Conservation (phyloP, 2,329 filamentous ascomycete species). For the Allantophomopsis cytisporea region DNA sequence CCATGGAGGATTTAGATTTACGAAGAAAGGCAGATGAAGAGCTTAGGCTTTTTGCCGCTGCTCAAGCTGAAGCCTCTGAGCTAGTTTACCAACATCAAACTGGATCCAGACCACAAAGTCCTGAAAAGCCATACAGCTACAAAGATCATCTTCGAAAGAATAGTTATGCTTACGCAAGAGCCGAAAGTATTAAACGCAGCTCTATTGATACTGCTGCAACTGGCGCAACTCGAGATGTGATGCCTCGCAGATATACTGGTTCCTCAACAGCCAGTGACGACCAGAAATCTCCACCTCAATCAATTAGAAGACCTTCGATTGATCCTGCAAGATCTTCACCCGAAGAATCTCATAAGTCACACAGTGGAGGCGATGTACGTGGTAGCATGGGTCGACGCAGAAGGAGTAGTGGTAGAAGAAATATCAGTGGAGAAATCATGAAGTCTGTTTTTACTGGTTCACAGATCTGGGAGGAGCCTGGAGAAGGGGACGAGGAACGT, state of each 20-base stretch:
- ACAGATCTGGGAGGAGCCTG: conserved; percentile 76
- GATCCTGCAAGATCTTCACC: no score
- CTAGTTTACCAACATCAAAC: conserved; percentile 67
- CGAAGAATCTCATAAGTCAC: no score
- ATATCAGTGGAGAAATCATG: conserved; percentile 54
- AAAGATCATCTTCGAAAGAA: conserved; percentile 55
- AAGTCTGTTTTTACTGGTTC: conserved; percentile 55
- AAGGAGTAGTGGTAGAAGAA: conserved; percentile 30
- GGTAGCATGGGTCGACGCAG: conserved; percentile 2
- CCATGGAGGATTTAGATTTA: conserved; percentile 61
- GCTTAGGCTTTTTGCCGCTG: conserved; percentile 50
- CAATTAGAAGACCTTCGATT: no score
- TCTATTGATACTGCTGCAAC: conserved; percentile 27
- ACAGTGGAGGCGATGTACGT: no score
- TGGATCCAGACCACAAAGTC: conserved; percentile 35
- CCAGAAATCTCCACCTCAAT: no score
- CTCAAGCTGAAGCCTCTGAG: conserved; percentile 65
- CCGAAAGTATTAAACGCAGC: conserved; percentile 40
- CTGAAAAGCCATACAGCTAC: conserved; percentile 54
- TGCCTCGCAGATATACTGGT: conserved; percentile 1
- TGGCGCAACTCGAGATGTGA: conserved; percentile 14
- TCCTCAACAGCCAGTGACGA: no score
- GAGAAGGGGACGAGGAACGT: conserved; percentile 23
- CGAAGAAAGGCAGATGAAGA: conserved; percentile 39
- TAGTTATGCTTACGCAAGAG: conserved; percentile 55